These are phyloP conservation scores for Pleochaeta shiraiana DNA, from an alignment of 2,329 filamentous ascomycete genomes.

Conservation along the genomic window DNA sequence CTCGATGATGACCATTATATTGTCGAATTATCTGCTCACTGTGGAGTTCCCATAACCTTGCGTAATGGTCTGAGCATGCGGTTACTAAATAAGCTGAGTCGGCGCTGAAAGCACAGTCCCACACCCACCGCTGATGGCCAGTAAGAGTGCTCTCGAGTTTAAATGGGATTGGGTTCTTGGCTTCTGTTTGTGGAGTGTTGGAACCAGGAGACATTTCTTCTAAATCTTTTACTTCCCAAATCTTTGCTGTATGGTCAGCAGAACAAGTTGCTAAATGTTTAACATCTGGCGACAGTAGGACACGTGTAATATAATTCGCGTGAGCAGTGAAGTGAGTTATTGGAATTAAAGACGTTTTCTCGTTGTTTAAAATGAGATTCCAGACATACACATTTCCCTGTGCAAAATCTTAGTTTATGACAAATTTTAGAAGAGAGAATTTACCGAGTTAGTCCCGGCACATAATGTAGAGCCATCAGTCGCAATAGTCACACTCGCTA, in stretches of 20 bases:
- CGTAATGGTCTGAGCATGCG: constrained; percentile 53
- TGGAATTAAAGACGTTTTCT: constrained; percentile 46
- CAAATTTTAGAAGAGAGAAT: neutral
- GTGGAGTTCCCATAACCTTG: constrained; percentile 47
- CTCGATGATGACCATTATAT: constrained; percentile 55
- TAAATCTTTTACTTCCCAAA: constrained; percentile 76
- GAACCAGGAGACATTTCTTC: constrained; percentile 23
- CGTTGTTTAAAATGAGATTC: constrained; percentile 57
- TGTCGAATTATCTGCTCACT: constrained; percentile 50
- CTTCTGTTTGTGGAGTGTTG: constrained; percentile 16
- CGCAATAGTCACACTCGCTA: constrained; percentile 88
- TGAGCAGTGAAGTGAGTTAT: constrained; percentile 53
- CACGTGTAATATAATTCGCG: constrained; percentile 50
- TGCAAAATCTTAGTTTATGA: neutral
- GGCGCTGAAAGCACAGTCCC: constrained; percentile 57
- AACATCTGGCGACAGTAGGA: constrained; percentile 52
- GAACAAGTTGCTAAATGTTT: constrained; percentile 54
- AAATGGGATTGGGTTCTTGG: constrained; percentile 28
- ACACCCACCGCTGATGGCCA: constrained; percentile 56
- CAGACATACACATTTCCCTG: constrained; percentile 96
- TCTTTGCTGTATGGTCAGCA: constrained; percentile 69
- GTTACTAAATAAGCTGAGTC: constrained; percentile 55
- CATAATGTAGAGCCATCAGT: constrained; percentile 85
- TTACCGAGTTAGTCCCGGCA: constrained; percentile 77
- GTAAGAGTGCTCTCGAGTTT: constrained; percentile 47